Base-by-base conservation (phyloP, 306 rosid genomes). In the Prunus armeniaca region DNA sequence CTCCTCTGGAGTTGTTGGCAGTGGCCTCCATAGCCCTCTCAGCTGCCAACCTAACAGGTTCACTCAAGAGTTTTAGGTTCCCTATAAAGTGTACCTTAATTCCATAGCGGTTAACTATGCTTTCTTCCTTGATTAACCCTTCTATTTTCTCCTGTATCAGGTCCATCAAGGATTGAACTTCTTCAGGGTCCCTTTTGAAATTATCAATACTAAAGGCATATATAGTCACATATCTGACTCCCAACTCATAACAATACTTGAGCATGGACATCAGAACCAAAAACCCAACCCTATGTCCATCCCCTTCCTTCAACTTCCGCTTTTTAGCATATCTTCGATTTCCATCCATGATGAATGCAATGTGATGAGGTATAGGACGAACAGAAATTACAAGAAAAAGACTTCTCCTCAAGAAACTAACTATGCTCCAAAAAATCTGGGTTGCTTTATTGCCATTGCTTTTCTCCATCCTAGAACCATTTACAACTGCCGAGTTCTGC, bases 341-440 rank as follows among this genome's bases (percentile, higher is more conserved):
- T 54, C 87, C 83, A 46, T 84, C 87, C 85, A 84, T 80, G 85
- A 84, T 84, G 76, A 81, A 81, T 50, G 85, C 87, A 34, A 81
- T 24, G 56, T 81, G 85, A 24, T 22, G 65, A 19, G 87, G 88
- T 64, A 74, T 60, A 45, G 85, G 79, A 65, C 79, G 81, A 69
- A 68, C 63, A 13, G 81, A 84, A 50, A 81, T 56, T 50, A 78
- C 82, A 55, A 19, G 60, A 72, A 69, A 65, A 34, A 63, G 50
- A 76, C 76, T 76, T 73, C 46, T 80, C 78, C 79, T 73, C 4
- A 76, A 13, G 30, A 84, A 76, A 72, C 62, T 45, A 80, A 73
- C 61, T 54, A 80, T 47, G 71, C 72, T 73, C 80, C 76, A 73
- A 58, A 73, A 73, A 2, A 73, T 4, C 24, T 10, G 56, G 67